Base-by-base conservation (phyloP, 768 basidiomycete genomes). In the Rhodotorula kratochvilovae region DNA sequence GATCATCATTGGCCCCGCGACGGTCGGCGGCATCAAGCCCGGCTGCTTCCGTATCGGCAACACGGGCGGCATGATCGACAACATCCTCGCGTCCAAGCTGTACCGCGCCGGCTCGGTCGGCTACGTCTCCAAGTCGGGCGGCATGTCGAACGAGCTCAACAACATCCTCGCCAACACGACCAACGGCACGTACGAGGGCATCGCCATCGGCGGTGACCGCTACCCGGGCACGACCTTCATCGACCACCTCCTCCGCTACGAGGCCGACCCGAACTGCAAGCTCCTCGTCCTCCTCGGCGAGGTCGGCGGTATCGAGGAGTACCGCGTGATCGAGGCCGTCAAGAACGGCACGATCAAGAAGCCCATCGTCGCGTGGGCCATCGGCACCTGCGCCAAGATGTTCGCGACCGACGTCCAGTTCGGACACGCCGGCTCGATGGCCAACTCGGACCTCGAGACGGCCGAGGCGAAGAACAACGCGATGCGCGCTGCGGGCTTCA, bases 11-110 rank as follows among this genome's bases (percentile, higher is more conserved):
- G 95, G 96, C 48, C 96, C 96, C 68, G 96, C 96, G 35, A 99
- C 95, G 61, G 95, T 98, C 65, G 95, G 95, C 83, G 95, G 95
- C 79, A 96, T 99, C 85, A 99, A 99, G 85, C 94, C 95, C 68
- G 95, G 95, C 54, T 97, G 95, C 85, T 98, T 97, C 90, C 87
- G 94, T 82, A 98, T 98, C 78, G 95, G 95, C 79, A 99, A 99
- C 86, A 93, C 91, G 70, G 95, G 95, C 85, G 95, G 90, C 79
- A 98, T 98, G 95, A 96, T 97, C 94, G 95, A 99, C 85, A 99
- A 98, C 85, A 94, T 98, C 83, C 96, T 97, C 79, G 84, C 94
- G 13, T 95, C 92, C 73, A 99, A 97, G 85, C 89, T 99, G 73
- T 99, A 97, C 87, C 92, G 94, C 78, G 84, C 93, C 36, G 95